phyloP scores from a whole-genome alignment of 2,329 filamentous ascomycete genomes.

The Pseudogymnoascus sp. region DNA sequence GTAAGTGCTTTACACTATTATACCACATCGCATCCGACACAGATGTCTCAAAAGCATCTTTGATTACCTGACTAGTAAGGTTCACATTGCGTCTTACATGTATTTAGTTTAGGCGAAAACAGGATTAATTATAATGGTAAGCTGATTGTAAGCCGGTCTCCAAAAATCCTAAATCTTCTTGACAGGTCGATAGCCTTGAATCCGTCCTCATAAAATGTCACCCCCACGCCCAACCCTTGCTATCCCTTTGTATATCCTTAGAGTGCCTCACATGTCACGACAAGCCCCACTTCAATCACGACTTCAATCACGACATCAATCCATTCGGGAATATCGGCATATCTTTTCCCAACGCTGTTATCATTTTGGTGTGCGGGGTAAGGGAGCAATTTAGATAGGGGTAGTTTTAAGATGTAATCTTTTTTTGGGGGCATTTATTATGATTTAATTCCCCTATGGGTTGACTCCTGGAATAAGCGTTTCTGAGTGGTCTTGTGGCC shows the following conservation, averaged over 20 bases:
- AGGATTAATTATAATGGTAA: not conserved
- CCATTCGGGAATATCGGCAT: slow-evolving; percentile 15
- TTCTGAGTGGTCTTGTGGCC: slow-evolving; percentile 3
- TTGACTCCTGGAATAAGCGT: not conserved
- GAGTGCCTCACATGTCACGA: not conserved
- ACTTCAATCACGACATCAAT: slow-evolving; percentile 22
- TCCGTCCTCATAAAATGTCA: not conserved
- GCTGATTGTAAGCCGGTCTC: not conserved
- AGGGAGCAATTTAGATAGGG: not conserved
- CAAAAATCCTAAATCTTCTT: not conserved
- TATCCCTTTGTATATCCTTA: not conserved
- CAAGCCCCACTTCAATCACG: slow-evolving; percentile 14
- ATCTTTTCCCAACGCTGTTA: slow-evolving; percentile 10
- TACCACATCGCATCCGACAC: not conserved
- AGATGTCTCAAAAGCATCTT: not conserved
- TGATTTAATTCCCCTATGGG: not conserved
- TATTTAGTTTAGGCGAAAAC: not conserved
- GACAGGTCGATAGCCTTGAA: not conserved
- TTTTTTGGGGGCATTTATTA: not conserved
- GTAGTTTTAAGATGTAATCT: not conserved
- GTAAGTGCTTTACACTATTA: too few relatives aligned
- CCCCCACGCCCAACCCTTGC: not conserved
- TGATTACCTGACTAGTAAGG: not conserved
- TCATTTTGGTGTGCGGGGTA: not conserved
- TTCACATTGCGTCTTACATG: not conserved